Evolutionary conservation across 2,329 filamentous ascomycete species (phyloP), one percentile per base, ranked within the genome.

Genomic region (Massarina eburnea): DNA sequence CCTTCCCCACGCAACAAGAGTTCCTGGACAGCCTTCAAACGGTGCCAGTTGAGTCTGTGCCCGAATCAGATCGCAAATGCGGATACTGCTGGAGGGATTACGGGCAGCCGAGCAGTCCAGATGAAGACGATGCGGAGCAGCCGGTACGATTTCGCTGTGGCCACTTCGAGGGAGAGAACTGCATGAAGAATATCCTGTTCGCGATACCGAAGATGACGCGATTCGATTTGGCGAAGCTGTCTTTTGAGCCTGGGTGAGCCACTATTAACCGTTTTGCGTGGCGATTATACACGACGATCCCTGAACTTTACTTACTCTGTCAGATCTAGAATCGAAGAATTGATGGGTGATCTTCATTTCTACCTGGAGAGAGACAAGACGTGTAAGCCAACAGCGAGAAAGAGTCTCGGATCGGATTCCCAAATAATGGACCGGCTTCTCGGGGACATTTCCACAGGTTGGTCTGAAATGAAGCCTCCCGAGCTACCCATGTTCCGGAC

Each of bases 101-200:
- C n/a, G 57, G 52, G 17, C 54, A 57, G 33, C 36, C 43, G 4
- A 51, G 53, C 38, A n/a, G n/a, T n/a, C 48, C 48, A 8, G 54
- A 45, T 1, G 33, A 43, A 12, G 48, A 59, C 44, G 55, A 59
- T 33, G 50, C 54, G 2, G 56, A 59, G 21, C 14, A 27, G 15
- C 56, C 56, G 4, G 54, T 57, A 3, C 43, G 38, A 29, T 49
- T 59, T 17, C 43, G 39, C n/a, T 59, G 57, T 41, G 33, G 40
- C 9, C 57, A 59, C 39, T 46, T 49, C 4, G 55, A 50, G 37
- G 57, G 57, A 15, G 38, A 56, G n/a, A 48, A 53, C 26, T 59
- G 57, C 35, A 45, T 57, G 40, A 46, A 38, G 15, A 24, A 27
- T 12, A n/a, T n/a, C 5, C 45, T 50, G 8, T 59, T 52, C 32